Conservation (phyloP, 768 basidiomycete species). For the Boletellus ananiceps region DNA sequence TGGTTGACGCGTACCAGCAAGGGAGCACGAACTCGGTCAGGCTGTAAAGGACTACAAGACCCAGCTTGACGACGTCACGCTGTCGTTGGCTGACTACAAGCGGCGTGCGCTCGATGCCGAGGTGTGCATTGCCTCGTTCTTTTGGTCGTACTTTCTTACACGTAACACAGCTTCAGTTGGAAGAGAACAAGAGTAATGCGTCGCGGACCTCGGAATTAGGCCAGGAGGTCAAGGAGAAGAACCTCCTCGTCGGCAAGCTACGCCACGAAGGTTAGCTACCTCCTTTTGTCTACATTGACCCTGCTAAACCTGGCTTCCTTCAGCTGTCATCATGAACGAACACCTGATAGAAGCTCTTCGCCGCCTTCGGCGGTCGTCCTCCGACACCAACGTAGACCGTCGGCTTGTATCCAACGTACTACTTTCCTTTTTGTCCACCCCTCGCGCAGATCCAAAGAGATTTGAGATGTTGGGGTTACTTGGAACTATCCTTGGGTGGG, state of each 20-base stretch:
- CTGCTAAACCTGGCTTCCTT: background rate
- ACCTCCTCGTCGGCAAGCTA: conserved; percentile 88
- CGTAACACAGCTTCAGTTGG: conserved; percentile 57
- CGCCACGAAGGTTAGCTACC: conserved; percentile 78
- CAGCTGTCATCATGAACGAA: conserved; percentile 95
- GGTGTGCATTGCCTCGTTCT: conserved; percentile 38
- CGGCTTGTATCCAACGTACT: conserved; percentile 93
- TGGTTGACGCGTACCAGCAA: conserved; percentile 47
- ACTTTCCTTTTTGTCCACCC: conserved; percentile 83
- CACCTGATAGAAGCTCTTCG: conserved; percentile 98
- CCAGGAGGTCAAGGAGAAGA: conserved; percentile 94
- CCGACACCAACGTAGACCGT: conserved; percentile 85
- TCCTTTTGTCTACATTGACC: background rate
- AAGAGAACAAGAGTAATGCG: conserved; percentile 65
- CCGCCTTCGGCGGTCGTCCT: conserved; percentile 78
- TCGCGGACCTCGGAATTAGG: conserved; percentile 69
- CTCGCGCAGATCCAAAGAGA: conserved; percentile 87
- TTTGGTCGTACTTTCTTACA: conserved; percentile 1
- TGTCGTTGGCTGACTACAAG: conserved; percentile 87
- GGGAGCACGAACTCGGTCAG: conserved; percentile 84
- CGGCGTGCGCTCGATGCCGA: conserved; percentile 85
- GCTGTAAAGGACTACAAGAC: conserved; percentile 79
- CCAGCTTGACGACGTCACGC: conserved; percentile 63
- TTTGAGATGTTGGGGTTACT: conserved; percentile 95
- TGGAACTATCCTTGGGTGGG: conserved; percentile 88